These are phyloP conservation scores for Lathyrus sativus DNA, from an alignment of 306 rosid genomes.

Conservation along the genomic window DNA sequence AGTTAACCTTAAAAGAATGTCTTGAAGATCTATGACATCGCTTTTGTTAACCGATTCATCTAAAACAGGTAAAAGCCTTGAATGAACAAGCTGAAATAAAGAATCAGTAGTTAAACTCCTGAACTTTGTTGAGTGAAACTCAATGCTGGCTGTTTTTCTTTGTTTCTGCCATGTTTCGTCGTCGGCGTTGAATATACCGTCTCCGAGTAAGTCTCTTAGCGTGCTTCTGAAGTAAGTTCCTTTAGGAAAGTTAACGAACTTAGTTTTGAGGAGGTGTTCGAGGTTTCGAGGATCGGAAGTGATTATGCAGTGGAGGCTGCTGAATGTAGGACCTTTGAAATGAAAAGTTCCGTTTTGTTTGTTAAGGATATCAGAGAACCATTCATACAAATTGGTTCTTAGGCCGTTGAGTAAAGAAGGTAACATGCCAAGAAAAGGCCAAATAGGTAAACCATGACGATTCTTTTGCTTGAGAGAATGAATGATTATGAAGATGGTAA, in stretches of 20 bases:
- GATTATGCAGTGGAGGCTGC: slow-evolving; percentile 63
- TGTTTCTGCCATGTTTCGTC: slow-evolving; percentile 79
- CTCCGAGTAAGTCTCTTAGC: slow-evolving; percentile 70
- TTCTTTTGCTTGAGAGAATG: slow-evolving; percentile 65
- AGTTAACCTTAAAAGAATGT: slow-evolving; percentile 71
- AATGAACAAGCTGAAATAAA: slow-evolving; percentile 66
- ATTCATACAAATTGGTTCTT: slow-evolving; percentile 59
- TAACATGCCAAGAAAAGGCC: slow-evolving; percentile 87
- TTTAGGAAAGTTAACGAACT: slow-evolving; percentile 71
- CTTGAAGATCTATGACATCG: slow-evolving; percentile 64
- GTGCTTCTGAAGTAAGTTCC: slow-evolving; percentile 73
- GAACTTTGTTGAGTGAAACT: slow-evolving; percentile 82
- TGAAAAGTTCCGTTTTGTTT: slow-evolving; percentile 62
- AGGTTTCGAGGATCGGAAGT: slow-evolving; percentile 86
- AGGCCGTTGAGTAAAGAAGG: slow-evolving; percentile 62
- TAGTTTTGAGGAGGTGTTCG: slow-evolving; percentile 84
- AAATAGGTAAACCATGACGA: slow-evolving; percentile 60
- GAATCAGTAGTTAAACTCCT: slow-evolving; percentile 62
- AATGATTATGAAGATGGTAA: slow-evolving; percentile 57
- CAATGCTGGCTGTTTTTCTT: slow-evolving; percentile 84
- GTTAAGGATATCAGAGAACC: slow-evolving; percentile 56
- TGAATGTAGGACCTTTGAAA: slow-evolving; percentile 72
- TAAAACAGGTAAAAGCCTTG: slow-evolving; percentile 61
- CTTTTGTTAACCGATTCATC: slow-evolving; percentile 42
- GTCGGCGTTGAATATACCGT: slow-evolving; percentile 81